Base-by-base conservation (phyloP, 306 rosid species). In the Lagenaria siceraria region DNA sequence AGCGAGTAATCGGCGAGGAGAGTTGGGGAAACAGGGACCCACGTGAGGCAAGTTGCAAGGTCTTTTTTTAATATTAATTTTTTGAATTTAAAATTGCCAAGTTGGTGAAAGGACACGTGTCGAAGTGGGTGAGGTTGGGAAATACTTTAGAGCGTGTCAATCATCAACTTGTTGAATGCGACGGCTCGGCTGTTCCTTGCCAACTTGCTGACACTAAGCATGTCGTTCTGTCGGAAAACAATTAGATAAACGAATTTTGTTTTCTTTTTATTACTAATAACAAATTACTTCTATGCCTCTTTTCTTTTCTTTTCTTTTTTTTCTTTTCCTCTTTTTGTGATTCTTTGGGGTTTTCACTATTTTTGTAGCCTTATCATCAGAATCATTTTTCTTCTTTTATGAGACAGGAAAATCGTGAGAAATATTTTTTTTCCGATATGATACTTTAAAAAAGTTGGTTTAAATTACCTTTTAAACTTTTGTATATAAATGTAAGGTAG, bases 161-260 rank as follows among this genome's bases (percentile, higher is more conserved):
- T 51, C 11, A 73, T 51, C 77, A 73, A 73, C 19, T 73, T 73
- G 77, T 18, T 73, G 77, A 73, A 73, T 73, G 77, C 77, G 62
- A 73, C 77, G 61, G 77, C 77, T 52, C 77, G 77, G 62, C 77
- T 72, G 77, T 73, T 52, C 61, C 19, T 73, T 52, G 62, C 77
- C 77, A 73, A 73, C 61, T 73, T 52, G 77, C 77, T 52, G 77
- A 72, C 61, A 72, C 77, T 72, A 49, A 49, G 60, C 61, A 49
- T 49, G 60, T 51, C 77, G 27, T 73, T 43, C 43, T 51, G 77
- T 73, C 77, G 77, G 77, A 73, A 73, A 17, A 51, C 61, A 73
- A 51, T 51, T 62, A 27, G 38, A 6, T 10, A 11, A 38, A 40
- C 25, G 1, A 38, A 59, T n/a, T n/a, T 18, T 2, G 0, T 8